phyloP scores from a whole-genome alignment of 495 filamentous ascomycete species.

The Aspergillus bridgeri region DNA sequence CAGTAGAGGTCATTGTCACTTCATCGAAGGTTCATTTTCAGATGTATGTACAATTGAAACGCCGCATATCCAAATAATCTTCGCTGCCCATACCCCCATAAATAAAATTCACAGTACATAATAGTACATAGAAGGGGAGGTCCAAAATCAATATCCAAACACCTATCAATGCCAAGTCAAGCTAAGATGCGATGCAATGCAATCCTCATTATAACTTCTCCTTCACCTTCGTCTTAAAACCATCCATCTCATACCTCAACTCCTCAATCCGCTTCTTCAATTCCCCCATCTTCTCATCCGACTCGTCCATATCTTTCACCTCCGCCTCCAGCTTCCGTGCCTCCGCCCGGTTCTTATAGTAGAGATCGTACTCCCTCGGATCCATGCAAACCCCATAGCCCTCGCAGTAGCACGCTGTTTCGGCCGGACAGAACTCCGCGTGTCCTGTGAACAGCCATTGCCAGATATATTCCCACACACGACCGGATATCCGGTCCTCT shows the following conservation, averaged over 20 bases:
- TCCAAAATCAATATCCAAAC: no score
- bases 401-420: slow-evolving; percentile 37
- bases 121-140: no score
- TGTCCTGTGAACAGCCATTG: slow-evolving; percentile 44
- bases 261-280: neutral
- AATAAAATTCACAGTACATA: no score
- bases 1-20: no score
- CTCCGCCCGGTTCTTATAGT: neutral
- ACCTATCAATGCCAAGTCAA: neutral
- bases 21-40: no score
- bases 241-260: neutral
- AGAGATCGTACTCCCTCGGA: slow-evolving; percentile 3
- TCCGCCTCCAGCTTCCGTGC: neutral
- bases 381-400: slow-evolving; percentile 29
- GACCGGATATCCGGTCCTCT: slow-evolving; percentile 51
- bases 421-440: slow-evolving; percentile 30
- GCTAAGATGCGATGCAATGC: neutral
- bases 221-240: neutral
- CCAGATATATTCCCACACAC: slow-evolving; percentile 70
- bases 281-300: neutral
- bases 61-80: no score
- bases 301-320: neutral
- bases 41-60: no score
- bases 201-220: no score
- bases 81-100: no score